Evolutionary conservation across 164 flowering plant species (phyloP).

Genomic region (Tinospora cordifolia): DNA sequence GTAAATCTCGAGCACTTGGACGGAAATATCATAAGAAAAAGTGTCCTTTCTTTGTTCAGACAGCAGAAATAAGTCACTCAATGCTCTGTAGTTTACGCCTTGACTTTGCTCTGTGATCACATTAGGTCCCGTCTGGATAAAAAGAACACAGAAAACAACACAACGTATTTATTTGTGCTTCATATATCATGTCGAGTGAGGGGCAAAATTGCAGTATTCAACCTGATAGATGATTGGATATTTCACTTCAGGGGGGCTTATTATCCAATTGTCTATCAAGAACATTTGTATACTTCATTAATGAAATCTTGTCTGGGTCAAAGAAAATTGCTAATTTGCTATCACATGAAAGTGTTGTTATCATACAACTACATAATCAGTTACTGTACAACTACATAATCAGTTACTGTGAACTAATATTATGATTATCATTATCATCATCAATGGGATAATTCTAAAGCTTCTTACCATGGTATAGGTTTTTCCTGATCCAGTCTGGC

Average conservation of each 20-base stretch:
- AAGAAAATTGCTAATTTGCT: no score
- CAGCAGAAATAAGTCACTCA: conserved; percentile 67
- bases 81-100: conserved; percentile 91
- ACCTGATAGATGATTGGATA: no score
- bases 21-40: conserved; percentile 69
- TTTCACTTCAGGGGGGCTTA: neutral
- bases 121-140: conserved; percentile 70
- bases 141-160: conserved; percentile 12
- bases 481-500: conserved; percentile 97
- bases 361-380: no score
- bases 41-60: conserved; percentile 74
- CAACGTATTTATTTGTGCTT: neutral
- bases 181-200: neutral
- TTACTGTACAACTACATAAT: no score
- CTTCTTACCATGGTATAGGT: conserved; percentile 34
- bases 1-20: conserved; percentile 94
- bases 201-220: neutral
- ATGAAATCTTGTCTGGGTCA: no score
- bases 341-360: no score
- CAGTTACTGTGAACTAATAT: no score
- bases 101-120: conserved; percentile 68
- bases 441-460: no score
- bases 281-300: no score
- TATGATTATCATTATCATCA: no score
- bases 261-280: no score